A percentile compares a stretch with the other conserved stretches of the same genome.
Conservation (phyloP, 805 yeast genomes). For the Kuraishia floccosa region DNA sequence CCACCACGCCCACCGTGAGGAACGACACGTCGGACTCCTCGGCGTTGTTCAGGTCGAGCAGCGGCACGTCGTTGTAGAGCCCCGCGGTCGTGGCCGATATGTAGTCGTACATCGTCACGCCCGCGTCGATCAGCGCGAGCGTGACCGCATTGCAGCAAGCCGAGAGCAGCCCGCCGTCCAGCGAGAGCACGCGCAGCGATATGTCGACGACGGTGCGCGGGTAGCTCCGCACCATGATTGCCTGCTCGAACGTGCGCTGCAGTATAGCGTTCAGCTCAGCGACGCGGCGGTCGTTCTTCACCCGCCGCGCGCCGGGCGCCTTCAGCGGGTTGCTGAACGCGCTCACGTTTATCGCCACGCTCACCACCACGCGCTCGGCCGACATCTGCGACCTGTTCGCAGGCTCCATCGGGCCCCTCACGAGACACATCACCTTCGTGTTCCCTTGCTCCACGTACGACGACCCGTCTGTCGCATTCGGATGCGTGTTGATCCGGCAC, state of each 20-base stretch:
- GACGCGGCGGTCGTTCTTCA: conserved; percentile 61
- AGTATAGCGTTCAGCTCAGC: conserved; percentile 57
- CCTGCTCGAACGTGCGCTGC: conserved; percentile 62
- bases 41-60: conserved; percentile 69
- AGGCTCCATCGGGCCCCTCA: conserved; percentile 89
- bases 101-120: conserved; percentile 88
- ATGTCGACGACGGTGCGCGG: conserved; percentile 79
- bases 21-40: conserved; percentile 81
- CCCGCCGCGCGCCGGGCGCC: conserved; percentile 66
- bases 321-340: conserved; percentile 70
- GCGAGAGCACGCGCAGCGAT: conserved; percentile 65
- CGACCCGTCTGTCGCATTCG: conserved; percentile 83
- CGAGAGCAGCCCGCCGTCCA: conserved; percentile 84
- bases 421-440: conserved; percentile 75
- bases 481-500: conserved; percentile 80
- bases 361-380: conserved; percentile 44
- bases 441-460: conserved; percentile 89
- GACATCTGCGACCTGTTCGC: conserved; percentile 35
- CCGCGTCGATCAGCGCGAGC: conserved; percentile 88
- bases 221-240: conserved; percentile 61
- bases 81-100: conserved; percentile 77
- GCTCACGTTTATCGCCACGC: conserved; percentile 53
- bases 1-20: conserved; percentile 76
- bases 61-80: conserved; percentile 57
- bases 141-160: conserved; percentile 79